Base-by-base conservation (phyloP, 179 eudicot species). In the Nepenthes alata region DNA sequence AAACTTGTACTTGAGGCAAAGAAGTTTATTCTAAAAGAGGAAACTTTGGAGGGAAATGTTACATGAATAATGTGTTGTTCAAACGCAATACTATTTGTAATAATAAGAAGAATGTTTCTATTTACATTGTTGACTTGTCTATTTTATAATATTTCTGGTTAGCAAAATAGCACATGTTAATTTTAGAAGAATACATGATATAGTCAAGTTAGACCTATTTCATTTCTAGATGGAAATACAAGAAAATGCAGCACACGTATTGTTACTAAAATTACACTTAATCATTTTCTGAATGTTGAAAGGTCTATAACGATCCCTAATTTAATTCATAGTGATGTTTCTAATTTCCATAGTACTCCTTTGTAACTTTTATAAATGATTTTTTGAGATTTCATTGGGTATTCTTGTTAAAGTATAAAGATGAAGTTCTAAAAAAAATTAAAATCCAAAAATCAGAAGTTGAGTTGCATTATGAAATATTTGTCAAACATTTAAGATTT, bases 351-450 rank as follows among this genome's bases (percentile, higher is more conserved):
- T 11, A 0, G 4, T 11, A 50, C 12, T 4, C 4, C 45, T 35
- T 62, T 50, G 14, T 59, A 2, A 3, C 51, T 2, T 59, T 59
- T 45, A n/a, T 59, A 3, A 50, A 59, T 41, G 50, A 59, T n/a
- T 59, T 2, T 41, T 38, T 2, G 25, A 35, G 14, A 59, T 11
- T 41, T 38, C n/a, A 5, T 15, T 15, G 7, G 3, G 3, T 12
- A 39, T 48, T 9, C 10, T 11, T 12, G 14, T 14, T 25, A 25
- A 25, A 25, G 25, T 25, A 25, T 48, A 61, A 61, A 49, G 12
- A 48, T 61, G n/a, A 61, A 50, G 56, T 50, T 6, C 11, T 61
- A 2, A 25, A 61, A 5, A 49, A 61, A 11, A 35, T 61, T 37
- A 25, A 39, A 50, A 5, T 35, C 11, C 16, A 15, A 10, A 52